Base-by-base conservation (phyloP, 2,329 filamentous ascomycete genomes). In the Ophiostoma tasmaniense region DNA sequence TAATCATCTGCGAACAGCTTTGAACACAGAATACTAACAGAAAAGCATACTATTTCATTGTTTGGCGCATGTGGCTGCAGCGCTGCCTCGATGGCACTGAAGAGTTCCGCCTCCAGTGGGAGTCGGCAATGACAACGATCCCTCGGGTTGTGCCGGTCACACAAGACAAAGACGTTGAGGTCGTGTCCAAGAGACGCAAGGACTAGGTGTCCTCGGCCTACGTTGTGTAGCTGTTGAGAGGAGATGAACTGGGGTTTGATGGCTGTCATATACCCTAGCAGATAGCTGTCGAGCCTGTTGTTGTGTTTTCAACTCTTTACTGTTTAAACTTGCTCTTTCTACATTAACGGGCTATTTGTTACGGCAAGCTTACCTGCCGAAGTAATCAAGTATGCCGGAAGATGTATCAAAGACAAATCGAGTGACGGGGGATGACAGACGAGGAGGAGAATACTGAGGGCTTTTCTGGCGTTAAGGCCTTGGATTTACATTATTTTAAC, bases 11-110 rank as follows among this genome's bases (percentile, higher is more conserved):
- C 14, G 13, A 6, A 8, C 35, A 5, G 11, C 7, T 2, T 37
- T 37, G 7, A 1, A 37, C 3, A 22, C n/a, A 22, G 8, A 52
- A 25, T 52, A 20, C 45, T 25, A 17, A 62, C 59, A 62, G 30
- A 33, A 11, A 30, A 76, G 91, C 91, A 20, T 96, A 96, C 77
- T 90, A 89, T 75, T 92, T 94, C 76, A 92, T 96, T 73, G 81
- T 87, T 17, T 96, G 92, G 91, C 89, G 91, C 3, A 87, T 93
- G 33, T 94, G 91, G 89, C 82, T 95, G 22, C 86, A 91, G 55
- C 88, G 90, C 71, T 92, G 90, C 74, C 80, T 95, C 66, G 91
- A 93, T 71, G 86, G 87, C 3, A 83, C 83, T 64, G 85, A 90
- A 59, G 86, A 93, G 75, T 95, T 88, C 75, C 82, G 84, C 73